Evolutionary conservation across 2,329 filamentous ascomycete genomes (phyloP).

Genomic region (Aspergillus phoenicis): DNA sequence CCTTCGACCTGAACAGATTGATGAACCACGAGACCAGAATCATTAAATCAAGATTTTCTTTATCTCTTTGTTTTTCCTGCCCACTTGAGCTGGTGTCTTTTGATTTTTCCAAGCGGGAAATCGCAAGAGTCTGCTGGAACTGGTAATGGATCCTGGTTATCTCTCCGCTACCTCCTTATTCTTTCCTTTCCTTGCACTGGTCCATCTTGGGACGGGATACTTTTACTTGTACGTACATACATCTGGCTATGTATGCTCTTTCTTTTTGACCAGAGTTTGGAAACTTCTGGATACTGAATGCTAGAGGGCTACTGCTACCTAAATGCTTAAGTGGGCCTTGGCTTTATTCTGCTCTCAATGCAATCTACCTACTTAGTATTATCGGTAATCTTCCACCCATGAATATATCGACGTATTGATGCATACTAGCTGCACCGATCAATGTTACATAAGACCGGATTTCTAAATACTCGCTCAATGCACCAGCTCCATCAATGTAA

Average conservation of each 20-base stretch:
- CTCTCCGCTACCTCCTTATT: background rate
- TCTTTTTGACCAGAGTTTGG: background rate
- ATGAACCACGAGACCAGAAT: constrained; percentile 11
- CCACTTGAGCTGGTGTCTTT: background rate
- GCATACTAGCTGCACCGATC: too few relatives aligned
- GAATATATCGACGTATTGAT: too few relatives aligned
- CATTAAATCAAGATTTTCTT: constrained; percentile 2
- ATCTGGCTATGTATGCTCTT: constrained; percentile 1
- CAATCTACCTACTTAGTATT: too few relatives aligned
- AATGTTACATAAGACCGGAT: too few relatives aligned
- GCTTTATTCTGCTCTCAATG: too few relatives aligned
- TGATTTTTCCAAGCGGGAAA: background rate
- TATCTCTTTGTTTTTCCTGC: background rate
- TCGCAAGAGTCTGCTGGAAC: background rate
- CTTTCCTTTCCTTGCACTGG: background rate
- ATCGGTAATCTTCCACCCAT: too few relatives aligned
- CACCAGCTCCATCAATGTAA: too few relatives aligned
- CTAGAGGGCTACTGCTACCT: background rate
- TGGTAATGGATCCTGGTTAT: background rate
- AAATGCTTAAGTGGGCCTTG: too few relatives aligned
- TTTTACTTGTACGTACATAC: constrained; percentile 1
- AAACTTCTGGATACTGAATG: too few relatives aligned
- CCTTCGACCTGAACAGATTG: constrained; percentile 13
- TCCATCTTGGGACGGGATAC: background rate
- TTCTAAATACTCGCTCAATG: too few relatives aligned